Evolutionary conservation across 805 yeast genomes (phyloP).

Genomic region (Saccharomycopsis fibuligera): DNA sequence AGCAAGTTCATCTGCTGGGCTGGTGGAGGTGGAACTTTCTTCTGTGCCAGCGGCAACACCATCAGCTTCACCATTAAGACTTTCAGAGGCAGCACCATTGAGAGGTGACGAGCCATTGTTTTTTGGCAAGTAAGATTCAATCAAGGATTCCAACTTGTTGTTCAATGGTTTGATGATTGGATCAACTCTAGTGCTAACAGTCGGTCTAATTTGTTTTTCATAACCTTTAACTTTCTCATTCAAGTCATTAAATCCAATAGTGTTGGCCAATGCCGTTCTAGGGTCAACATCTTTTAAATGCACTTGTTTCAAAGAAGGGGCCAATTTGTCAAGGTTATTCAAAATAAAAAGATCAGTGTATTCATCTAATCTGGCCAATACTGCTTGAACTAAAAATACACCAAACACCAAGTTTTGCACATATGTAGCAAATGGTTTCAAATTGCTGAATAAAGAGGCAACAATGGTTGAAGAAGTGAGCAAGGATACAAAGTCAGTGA

Average conservation of each 20-base stretch:
- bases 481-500: slow-evolving; percentile 24
- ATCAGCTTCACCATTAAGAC: no score
- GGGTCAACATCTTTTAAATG: slow-evolving; percentile 23
- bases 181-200: slow-evolving; percentile 22
- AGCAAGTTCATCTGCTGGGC: slow-evolving; percentile 24
- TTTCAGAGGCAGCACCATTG: background rate
- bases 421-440: slow-evolving; percentile 17
- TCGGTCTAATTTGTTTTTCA: slow-evolving; percentile 19
- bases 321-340: slow-evolving; percentile 26
- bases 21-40: background rate
- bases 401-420: slow-evolving; percentile 21
- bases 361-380: slow-evolving; percentile 25
- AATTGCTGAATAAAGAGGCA: slow-evolving; percentile 22
- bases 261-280: slow-evolving; percentile 4
- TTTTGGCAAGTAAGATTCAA: slow-evolving; percentile 28
- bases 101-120: background rate
- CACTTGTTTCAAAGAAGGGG: slow-evolving; percentile 27
- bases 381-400: slow-evolving; percentile 22
- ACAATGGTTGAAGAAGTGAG: slow-evolving; percentile 22
- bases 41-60: background rate
- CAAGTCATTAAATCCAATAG: slow-evolving; percentile 43
- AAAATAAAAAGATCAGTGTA: slow-evolving; percentile 23
- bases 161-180: slow-evolving; percentile 28
- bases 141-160: slow-evolving; percentile 27
- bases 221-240: slow-evolving; percentile 27